Conservation (phyloP, 176 grass and related monocot genomes). For the Bonia amplexicaulis region DNA sequence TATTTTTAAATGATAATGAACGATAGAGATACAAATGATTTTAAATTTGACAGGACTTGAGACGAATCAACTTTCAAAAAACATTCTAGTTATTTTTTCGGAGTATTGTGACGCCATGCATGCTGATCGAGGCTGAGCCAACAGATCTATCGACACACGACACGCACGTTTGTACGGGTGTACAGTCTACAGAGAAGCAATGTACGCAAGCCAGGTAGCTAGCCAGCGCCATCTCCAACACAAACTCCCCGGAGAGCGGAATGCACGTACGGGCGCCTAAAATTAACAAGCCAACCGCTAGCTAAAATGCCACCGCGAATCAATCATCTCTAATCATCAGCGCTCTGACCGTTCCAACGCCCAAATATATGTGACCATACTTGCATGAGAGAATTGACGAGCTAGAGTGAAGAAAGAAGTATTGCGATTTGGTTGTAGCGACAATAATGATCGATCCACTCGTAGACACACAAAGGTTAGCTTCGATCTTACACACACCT, state of each 20-base stretch:
- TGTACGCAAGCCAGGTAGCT: constrained; percentile 19
- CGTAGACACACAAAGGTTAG: constrained; percentile 20
- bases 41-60: too few species aligned
- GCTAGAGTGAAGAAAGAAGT: too few species aligned
- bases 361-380: neutral
- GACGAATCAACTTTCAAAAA: too few species aligned
- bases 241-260: constrained; percentile 46
- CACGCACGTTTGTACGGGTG: neutral
- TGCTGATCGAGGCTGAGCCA: neutral
- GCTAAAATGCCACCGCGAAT: neutral
- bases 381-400: neutral
- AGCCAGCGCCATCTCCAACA: constrained; percentile 29
- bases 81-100: neutral
- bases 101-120: neutral
- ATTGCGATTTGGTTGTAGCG: neutral
- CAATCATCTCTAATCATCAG: neutral
- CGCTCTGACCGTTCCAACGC: neutral
- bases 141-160: neutral
- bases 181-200: neutral
- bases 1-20: too few species aligned
- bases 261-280: neutral
- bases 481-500: constrained; percentile 29
- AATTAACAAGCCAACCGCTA: constrained; percentile 27
- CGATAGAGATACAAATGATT: too few species aligned
- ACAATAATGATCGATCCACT: neutral